phyloP scores from a whole-genome alignment of 176 grass and related monocot genomes.

The Neostapfia colusana region DNA sequence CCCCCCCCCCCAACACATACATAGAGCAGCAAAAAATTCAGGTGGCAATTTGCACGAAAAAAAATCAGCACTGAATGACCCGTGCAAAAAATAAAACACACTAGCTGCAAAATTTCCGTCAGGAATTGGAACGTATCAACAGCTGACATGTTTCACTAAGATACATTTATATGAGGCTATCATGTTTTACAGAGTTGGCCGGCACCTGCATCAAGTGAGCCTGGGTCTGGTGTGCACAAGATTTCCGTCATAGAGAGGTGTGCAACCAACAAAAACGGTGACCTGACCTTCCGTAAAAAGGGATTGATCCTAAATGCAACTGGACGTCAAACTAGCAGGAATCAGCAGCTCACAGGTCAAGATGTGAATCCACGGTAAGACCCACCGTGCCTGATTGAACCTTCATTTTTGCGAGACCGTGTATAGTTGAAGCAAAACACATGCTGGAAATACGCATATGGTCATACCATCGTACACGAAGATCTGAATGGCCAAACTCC shows the following conservation, averaged over 20 bases:
- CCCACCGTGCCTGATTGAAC: background rate
- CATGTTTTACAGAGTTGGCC: constrained; percentile 16
- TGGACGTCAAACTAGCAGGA: background rate
- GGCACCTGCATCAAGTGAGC: constrained; percentile 14
- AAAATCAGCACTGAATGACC: no score
- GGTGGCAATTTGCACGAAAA: background rate
- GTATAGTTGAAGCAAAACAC: background rate
- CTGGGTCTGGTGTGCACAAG: background rate
- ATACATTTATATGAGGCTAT: background rate
- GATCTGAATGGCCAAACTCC: constrained; percentile 35
- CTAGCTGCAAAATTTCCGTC: background rate
- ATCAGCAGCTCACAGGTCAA: background rate
- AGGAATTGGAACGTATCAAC: constrained; percentile 3
- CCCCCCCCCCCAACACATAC: no score
- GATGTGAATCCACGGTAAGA: background rate
- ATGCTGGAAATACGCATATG: background rate
- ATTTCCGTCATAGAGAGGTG: constrained; percentile 9
- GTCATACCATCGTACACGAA: background rate
- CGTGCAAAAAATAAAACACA: background rate
- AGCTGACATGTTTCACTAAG: background rate
- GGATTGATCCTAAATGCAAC: constrained; percentile 28
- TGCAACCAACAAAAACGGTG: background rate
- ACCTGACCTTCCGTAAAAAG: no score
- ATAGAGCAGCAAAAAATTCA: background rate
- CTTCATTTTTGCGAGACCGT: background rate